A percentile compares a stretch with the other conserved stretches of the same genome.
These are phyloP conservation scores for Linanthus parryae DNA, from an alignment of 148 eudicot genomes.

Conservation along the genomic window DNA sequence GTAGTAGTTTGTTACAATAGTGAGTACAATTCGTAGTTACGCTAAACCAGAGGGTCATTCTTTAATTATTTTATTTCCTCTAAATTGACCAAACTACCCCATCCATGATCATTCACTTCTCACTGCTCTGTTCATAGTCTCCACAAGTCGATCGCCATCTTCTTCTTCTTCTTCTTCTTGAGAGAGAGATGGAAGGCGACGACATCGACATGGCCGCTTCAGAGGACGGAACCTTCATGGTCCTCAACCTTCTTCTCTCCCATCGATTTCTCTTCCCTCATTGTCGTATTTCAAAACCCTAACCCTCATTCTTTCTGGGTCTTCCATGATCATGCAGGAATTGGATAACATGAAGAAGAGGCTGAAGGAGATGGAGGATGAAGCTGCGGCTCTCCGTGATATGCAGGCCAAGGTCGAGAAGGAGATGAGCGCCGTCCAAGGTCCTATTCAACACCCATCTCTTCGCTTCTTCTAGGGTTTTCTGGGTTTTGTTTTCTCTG, in stretches of 20 bases:
- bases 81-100: too few relatives aligned
- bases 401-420: conserved; percentile 74
- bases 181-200: conserved; percentile 2
- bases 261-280: not conserved
- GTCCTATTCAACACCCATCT: conserved; percentile 16
- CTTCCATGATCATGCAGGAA: conserved; percentile 34
- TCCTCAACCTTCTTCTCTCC: conserved; percentile 6
- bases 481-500: not conserved
- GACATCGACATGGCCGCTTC: conserved; percentile 29
- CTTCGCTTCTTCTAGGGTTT: not conserved
- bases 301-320: too few relatives aligned
- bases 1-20: too few relatives aligned
- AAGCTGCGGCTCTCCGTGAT: conserved; percentile 57
- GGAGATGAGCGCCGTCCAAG: conserved; percentile 60
- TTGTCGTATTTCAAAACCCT: too few relatives aligned
- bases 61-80: too few relatives aligned
- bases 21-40: too few relatives aligned
- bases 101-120: too few relatives aligned
- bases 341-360: conserved; percentile 55
- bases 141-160: too few relatives aligned
- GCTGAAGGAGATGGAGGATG: conserved; percentile 66
- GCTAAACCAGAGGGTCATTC: too few relatives aligned
- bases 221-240: conserved; percentile 24
- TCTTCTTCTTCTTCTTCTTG: too few relatives aligned
- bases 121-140: too few relatives aligned